Conservation (phyloP, 805 yeast species). For the Yarrowia divulgata region DNA sequence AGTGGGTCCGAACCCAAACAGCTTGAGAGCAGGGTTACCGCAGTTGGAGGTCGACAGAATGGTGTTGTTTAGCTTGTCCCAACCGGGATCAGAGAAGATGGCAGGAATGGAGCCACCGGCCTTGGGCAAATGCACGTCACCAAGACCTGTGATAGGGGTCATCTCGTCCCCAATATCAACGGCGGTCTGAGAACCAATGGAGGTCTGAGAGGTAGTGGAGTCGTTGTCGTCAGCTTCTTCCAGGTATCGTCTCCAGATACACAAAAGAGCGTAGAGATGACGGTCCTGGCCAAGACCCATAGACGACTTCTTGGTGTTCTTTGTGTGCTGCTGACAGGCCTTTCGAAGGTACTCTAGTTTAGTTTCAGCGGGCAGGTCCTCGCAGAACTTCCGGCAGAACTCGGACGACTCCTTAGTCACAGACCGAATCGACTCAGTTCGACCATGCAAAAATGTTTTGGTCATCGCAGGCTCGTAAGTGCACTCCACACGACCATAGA, state of each 20-base stretch:
- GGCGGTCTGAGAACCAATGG: slow-evolving; percentile 40
- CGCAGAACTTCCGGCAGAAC: slow-evolving; percentile 86
- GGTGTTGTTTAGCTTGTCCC: slow-evolving; percentile 84
- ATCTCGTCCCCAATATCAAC: slow-evolving; percentile 68
- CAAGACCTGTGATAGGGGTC: slow-evolving; percentile 96
- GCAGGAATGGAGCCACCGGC: slow-evolving; percentile 60
- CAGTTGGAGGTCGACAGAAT: slow-evolving; percentile 86
- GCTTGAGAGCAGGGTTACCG: slow-evolving; percentile 86
- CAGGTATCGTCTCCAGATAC: slow-evolving; percentile 71
- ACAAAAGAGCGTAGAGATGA: slow-evolving; percentile 84
- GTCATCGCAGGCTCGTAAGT: slow-evolving; percentile 98
- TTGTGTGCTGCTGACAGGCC: slow-evolving; percentile 76
- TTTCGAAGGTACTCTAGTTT: slow-evolving; percentile 66
- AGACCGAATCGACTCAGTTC: slow-evolving; percentile 90
- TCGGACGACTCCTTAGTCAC: slow-evolving; percentile 80
- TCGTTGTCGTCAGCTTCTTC: slow-evolving; percentile 46
- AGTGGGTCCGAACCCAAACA: slow-evolving; percentile 93
- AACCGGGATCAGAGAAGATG: slow-evolving; percentile 83
- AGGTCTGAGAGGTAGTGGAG: slow-evolving; percentile 48
- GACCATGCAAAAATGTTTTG: slow-evolving; percentile 81
- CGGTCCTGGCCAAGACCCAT: slow-evolving; percentile 91
- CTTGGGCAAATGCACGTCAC: slow-evolving; percentile 58
- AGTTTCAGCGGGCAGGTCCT: slow-evolving; percentile 63
- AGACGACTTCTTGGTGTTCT: slow-evolving; percentile 71
- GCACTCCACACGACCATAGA: slow-evolving; percentile 91